Evolutionary conservation across 106 monocot species (phyloP).

Genomic region (Acanthochlamys bracteata): DNA sequence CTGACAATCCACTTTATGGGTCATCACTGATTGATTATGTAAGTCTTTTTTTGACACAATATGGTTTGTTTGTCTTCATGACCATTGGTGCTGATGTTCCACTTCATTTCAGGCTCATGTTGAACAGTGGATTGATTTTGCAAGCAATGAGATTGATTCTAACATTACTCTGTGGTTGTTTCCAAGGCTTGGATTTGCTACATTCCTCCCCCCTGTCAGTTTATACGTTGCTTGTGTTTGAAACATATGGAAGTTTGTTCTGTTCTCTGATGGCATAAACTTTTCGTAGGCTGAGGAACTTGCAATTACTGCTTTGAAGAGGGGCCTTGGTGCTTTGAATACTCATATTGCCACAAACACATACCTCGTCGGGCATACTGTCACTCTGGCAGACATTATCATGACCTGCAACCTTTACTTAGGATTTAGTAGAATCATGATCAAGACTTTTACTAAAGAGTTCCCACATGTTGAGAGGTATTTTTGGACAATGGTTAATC

Average conservation of each 20-base stretch:
- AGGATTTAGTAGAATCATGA: slow-evolving; percentile 50
- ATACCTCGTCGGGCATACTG: slow-evolving; percentile 62
- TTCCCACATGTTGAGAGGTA: slow-evolving; percentile 92
- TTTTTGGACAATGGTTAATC: slow-evolving; percentile 87
- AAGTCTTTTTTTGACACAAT: slow-evolving; percentile 14
- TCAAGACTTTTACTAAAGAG: slow-evolving; percentile 67
- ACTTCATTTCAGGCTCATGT: slow-evolving; percentile 40
- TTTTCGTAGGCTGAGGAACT: slow-evolving; percentile 57
- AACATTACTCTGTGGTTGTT: slow-evolving; percentile 48
- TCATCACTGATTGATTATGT: slow-evolving; percentile 80
- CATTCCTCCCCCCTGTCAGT: slow-evolving; percentile 43
- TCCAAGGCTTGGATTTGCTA: slow-evolving; percentile 54
- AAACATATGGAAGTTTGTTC: background rate
- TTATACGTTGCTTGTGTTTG: background rate
- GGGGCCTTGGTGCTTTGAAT: slow-evolving; percentile 50
- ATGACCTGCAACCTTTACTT: slow-evolving; percentile 59
- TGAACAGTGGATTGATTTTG: slow-evolving; percentile 92
- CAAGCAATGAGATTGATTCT: slow-evolving; percentile 56
- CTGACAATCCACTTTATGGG: slow-evolving; percentile 66
- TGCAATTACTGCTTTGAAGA: slow-evolving; percentile 59
- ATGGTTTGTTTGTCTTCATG: background rate
- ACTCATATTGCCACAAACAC: slow-evolving; percentile 65
- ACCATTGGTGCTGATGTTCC: background rate
- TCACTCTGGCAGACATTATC: slow-evolving; percentile 80
- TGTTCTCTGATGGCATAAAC: background rate